phyloP scores from a whole-genome alignment of 768 basidiomycete genomes.

The Kwoniella mangroviensis region DNA sequence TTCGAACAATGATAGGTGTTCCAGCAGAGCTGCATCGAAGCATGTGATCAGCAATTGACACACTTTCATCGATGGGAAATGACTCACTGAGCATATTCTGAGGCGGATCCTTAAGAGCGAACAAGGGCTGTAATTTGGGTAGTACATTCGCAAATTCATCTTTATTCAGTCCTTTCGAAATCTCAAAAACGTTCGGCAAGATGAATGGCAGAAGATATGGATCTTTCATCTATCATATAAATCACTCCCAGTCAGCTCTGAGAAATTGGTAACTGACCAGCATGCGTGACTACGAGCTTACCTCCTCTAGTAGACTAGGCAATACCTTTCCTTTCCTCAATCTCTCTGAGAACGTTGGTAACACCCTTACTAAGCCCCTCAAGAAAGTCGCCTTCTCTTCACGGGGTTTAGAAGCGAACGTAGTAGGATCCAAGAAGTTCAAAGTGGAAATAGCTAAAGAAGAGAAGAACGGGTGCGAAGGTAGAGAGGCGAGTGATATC shows the following conservation, averaged over 20 bases:
- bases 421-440: constrained; percentile 93
- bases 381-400: constrained; percentile 98
- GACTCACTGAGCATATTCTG: constrained; percentile 82
- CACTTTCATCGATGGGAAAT: neutral
- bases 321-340: constrained; percentile 85
- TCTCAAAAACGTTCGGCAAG: constrained; percentile 91
- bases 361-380: constrained; percentile 80
- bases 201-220: constrained; percentile 89
- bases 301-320: constrained; percentile 91
- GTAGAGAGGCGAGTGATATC: constrained; percentile 77
- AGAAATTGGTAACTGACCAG: no score
- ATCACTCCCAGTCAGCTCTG: neutral
- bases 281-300: constrained; percentile 52
- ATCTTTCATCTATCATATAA: constrained; percentile 68
- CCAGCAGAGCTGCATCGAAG: constrained; percentile 66
- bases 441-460: constrained; percentile 93
- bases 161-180: constrained; percentile 75
- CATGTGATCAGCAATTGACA: neutral
- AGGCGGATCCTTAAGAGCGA: constrained; percentile 88
- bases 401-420: constrained; percentile 87
- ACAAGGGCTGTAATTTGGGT: constrained; percentile 86
- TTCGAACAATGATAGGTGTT: constrained; percentile 84
- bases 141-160: constrained; percentile 83
- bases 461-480: constrained; percentile 88
- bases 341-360: constrained; percentile 85